These are phyloP conservation scores for Pelargonium citronellum DNA, from an alignment of 441 rosid species.

Conservation along the genomic window DNA sequence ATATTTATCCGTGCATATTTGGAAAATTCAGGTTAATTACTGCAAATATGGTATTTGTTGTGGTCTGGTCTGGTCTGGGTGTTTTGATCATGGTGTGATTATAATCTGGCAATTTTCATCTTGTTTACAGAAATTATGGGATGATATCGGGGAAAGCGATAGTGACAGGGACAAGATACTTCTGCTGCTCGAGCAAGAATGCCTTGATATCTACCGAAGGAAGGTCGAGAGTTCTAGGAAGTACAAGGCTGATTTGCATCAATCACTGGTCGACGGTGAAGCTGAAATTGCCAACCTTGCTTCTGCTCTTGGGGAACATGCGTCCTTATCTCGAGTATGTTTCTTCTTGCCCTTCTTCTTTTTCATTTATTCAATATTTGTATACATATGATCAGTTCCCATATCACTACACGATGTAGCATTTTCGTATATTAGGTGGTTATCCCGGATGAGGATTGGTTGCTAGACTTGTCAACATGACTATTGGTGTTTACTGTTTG, in stretches of 20 bases:
- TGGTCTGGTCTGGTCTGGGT: background rate
- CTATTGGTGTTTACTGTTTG: background rate
- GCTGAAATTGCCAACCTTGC: slow-evolving; percentile 50
- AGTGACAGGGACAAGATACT: slow-evolving; percentile 69
- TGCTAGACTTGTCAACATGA: background rate
- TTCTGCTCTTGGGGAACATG: slow-evolving; percentile 56
- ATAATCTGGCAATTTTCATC: background rate
- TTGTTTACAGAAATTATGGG: slow-evolving; percentile 59
- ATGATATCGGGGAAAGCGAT: slow-evolving; percentile 70
- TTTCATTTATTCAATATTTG: no score
- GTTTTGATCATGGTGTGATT: background rate
- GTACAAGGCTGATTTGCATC: slow-evolving; percentile 58
- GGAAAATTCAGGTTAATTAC: background rate
- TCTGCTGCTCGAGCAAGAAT: slow-evolving; percentile 72
- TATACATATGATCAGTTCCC: no score
- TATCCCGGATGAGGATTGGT: background rate
- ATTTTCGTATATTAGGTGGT: background rate
- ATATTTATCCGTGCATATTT: no score
- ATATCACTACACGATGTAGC: background rate
- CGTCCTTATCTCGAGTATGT: slow-evolving; percentile 48
- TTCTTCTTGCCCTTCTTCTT: background rate
- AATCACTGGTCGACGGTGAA: slow-evolving; percentile 47
- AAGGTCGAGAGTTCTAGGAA: slow-evolving; percentile 61
- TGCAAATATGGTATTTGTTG: background rate
- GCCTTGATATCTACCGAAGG: slow-evolving; percentile 65